These are phyloP conservation scores for Moesziomyces sp. DNA, from an alignment of 1,284 basidiomycete species.

Conservation along the genomic window DNA sequence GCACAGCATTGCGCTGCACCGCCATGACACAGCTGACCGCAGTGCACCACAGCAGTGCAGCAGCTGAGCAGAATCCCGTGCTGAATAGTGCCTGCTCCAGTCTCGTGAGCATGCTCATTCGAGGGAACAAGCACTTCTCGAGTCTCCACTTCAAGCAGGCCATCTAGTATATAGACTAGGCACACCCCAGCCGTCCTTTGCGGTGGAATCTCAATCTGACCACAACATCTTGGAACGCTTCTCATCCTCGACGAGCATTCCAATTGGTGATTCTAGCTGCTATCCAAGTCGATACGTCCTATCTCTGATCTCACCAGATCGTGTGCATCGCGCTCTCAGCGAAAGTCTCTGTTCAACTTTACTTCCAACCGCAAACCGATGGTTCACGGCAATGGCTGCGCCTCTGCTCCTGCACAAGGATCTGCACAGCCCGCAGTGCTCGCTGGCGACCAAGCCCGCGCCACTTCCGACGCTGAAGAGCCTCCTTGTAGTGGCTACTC, in stretches of 20 bases:
- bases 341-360: conserved; percentile 1
- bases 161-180: conserved; percentile 16
- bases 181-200: neutral
- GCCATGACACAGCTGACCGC: neutral
- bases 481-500: conserved; percentile 59
- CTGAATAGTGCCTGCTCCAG: neutral
- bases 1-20: conserved; percentile 1
- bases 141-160: neutral
- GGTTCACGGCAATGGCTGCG: conserved; percentile 49
- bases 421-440: conserved; percentile 48
- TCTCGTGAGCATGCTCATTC: conserved; percentile 2
- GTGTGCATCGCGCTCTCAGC: conserved; percentile 18
- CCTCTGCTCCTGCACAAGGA: conserved; percentile 54
- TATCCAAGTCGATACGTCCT: conserved; percentile 3
- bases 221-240: conserved; percentile 24
- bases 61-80: too few species aligned
- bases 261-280: conserved; percentile 19
- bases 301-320: conserved; percentile 19
- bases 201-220: neutral
- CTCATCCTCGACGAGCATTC: conserved; percentile 12
- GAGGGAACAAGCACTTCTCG: neutral
- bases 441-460: conserved; percentile 31
- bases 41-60: neutral
- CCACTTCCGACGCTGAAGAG: conserved; percentile 49
- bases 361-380: conserved; percentile 39